Evolutionary conservation across 192 early-diverging fungal genomes (phyloP), one percentile per base, ranked within the genome.

Genomic region (Backusella tuberculispora): DNA sequence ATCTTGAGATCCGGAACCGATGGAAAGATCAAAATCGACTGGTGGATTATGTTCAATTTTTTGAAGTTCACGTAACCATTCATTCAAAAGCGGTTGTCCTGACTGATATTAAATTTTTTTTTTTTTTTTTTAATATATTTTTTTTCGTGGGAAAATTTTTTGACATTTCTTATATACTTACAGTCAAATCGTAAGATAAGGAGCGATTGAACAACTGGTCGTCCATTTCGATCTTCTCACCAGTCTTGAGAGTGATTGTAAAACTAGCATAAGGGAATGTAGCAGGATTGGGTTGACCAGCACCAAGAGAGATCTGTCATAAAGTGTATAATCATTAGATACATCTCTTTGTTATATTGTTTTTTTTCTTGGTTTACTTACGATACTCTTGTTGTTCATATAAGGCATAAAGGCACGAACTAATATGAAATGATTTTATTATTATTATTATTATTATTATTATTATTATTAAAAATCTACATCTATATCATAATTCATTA

Each of bases 211-310:
- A 82, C 1, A 85, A 53, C 15, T 87, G 73, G 1, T 83, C 77
- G 63, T 91, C 88, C 8, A 90, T 81, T 17, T 90, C 81, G 5
- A 91, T 86, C 41, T 85, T 84, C 21, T 88, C 85, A 19, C 88
- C 85, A 5, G 79, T 83, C n/a, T 89, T 88, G 2, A 91, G 82
- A 0, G 77, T 83, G 34, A 89, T 79, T n/a, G 69, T 79, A 26
- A 94, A 78, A 6, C 81, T 80, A 12, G 77, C 85, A 71, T 91
- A 88, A 13, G 92, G 91, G 66, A 92, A 93, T 5, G 91, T 89
- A 24, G 68, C 76, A 0, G 87, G 83, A 66, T 92, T 91, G 1
- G 92, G 93, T 46, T 90, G 82, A 1, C 93, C 93, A 4, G 89
- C 91, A 13, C 91, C 91, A 0, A 94, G 84, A 44, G 91, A 91